Percentiles rank a stretch among this genome's conserved stretches.
Conservation (phyloP, 2,329 filamentous ascomycete genomes). For the Didymella glomerata region DNA sequence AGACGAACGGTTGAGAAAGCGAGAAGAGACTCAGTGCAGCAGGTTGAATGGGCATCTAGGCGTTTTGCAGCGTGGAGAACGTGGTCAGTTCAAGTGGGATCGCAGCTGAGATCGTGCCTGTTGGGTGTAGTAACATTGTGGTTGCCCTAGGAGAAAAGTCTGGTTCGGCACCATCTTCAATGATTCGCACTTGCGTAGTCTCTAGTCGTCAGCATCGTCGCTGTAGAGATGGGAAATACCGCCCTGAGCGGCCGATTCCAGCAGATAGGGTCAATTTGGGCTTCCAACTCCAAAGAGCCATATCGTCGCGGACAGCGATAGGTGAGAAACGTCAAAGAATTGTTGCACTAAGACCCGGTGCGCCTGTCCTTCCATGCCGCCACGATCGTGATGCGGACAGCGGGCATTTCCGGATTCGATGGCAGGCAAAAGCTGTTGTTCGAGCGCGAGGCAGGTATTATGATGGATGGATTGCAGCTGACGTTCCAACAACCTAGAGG, state of each 20-base stretch:
- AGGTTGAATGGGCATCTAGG: slow-evolving; percentile 13
- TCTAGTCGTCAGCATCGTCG: neutral
- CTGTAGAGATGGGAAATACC: neutral
- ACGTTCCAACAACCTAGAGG: slow-evolving; percentile 7
- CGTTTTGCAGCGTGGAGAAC: slow-evolving; percentile 1
- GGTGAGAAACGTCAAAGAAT: neutral
- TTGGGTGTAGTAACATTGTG: neutral
- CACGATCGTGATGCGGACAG: neutral
- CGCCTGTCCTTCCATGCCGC: neutral
- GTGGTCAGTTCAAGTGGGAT: slow-evolving; percentile 1
- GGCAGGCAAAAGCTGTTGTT: neutral
- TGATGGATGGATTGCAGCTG: slow-evolving; percentile 3
- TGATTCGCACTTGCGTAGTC: neutral
- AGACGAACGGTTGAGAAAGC: slow-evolving; percentile 15
- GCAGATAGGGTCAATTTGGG: neutral
- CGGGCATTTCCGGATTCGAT: neutral
- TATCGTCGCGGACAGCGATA: neutral
- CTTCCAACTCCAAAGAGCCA: neutral
- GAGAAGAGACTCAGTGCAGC: slow-evolving; percentile 14
- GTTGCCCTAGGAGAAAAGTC: neutral
- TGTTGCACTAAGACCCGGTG: neutral
- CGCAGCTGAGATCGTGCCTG: slow-evolving; percentile 7
- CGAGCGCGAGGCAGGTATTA: slow-evolving; percentile 8
- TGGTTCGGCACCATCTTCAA: neutral
- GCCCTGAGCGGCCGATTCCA: neutral